These are phyloP conservation scores for Nicotiana sylvestris DNA, from an alignment of 257 asterid genomes.

Conservation along the genomic window DNA sequence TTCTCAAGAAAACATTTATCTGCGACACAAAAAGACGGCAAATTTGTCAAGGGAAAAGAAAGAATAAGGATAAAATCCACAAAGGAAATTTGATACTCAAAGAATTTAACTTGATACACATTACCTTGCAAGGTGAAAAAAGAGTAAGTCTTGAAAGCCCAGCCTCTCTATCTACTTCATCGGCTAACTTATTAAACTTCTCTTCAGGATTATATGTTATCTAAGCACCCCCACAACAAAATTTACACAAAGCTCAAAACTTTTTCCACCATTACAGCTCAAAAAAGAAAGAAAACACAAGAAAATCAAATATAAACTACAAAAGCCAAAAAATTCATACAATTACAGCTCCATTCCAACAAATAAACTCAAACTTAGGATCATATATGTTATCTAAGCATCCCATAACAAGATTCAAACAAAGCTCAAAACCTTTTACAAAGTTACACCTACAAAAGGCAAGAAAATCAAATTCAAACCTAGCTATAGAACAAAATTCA, in stretches of 20 bases:
- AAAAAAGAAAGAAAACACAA: neutral
- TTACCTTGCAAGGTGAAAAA: conserved; percentile 94
- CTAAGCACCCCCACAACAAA: conserved; percentile 29
- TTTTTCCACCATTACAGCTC: neutral
- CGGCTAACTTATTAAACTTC: conserved; percentile 59
- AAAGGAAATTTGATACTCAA: neutral
- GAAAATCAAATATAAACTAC: neutral
- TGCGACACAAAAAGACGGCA: conserved; percentile 23
- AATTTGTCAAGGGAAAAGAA: neutral
- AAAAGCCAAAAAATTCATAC: neutral
- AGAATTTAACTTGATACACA: conserved; percentile 16
- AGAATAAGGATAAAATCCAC: neutral
- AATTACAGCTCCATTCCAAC: too few relatives aligned
- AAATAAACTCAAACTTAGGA: too few relatives aligned
- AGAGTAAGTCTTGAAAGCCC: conserved; percentile 76
- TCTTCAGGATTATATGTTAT: conserved; percentile 57
- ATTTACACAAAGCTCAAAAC: conserved; percentile 2
- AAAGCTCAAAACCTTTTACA: neutral
- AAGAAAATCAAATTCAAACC: neutral
- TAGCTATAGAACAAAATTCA: neutral
- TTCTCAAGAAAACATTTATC: conserved; percentile 75
- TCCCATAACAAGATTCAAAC: neutral
- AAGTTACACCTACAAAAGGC: neutral
- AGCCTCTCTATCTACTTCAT: conserved; percentile 74
- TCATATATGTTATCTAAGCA: too few relatives aligned